Evolutionary conservation across 2,329 filamentous ascomycete species (phyloP).

Genomic region (Colletotrichum sojae): DNA sequence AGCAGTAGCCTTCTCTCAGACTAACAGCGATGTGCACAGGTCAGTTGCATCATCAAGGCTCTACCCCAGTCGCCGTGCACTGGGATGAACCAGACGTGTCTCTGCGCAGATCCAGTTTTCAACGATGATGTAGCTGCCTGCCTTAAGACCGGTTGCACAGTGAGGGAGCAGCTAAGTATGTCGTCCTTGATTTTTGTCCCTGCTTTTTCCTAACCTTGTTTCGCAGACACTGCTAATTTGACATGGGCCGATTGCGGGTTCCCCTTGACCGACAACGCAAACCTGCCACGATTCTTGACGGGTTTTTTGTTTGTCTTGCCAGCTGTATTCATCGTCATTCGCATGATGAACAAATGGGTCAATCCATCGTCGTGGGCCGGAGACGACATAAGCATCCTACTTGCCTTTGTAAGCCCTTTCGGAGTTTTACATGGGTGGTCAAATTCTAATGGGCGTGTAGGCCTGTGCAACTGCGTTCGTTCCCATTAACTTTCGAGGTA

Average conservation of each 20-base stretch:
- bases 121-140: background rate
- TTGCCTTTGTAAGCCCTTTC: slow-evolving; percentile 5
- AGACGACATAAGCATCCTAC: background rate
- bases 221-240: slow-evolving; percentile 4
- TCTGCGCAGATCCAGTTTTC: background rate
- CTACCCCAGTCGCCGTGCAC: slow-evolving; percentile 16
- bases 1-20: too few relatives aligned
- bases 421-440: background rate
- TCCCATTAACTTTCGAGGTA: background rate
- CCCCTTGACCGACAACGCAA: slow-evolving; percentile 11
- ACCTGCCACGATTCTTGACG: slow-evolving; percentile 4
- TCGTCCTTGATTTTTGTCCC: too few relatives aligned
- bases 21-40: background rate
- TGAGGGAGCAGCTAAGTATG: slow-evolving; percentile 5
- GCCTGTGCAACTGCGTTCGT: background rate
- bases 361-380: slow-evolving; percentile 12
- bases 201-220: background rate
- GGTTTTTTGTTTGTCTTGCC: slow-evolving; percentile 13
- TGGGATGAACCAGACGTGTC: slow-evolving; percentile 6
- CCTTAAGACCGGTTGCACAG: background rate
- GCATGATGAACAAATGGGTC: background rate
- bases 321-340: background rate
- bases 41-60: slow-evolving; percentile 5
- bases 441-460: background rate
- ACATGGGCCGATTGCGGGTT: slow-evolving; percentile 20